Evolutionary conservation across 2,329 filamentous ascomycete genomes (phyloP), one percentile per base, ranked within the genome.

Genomic region (Neurospora sp.): DNA sequence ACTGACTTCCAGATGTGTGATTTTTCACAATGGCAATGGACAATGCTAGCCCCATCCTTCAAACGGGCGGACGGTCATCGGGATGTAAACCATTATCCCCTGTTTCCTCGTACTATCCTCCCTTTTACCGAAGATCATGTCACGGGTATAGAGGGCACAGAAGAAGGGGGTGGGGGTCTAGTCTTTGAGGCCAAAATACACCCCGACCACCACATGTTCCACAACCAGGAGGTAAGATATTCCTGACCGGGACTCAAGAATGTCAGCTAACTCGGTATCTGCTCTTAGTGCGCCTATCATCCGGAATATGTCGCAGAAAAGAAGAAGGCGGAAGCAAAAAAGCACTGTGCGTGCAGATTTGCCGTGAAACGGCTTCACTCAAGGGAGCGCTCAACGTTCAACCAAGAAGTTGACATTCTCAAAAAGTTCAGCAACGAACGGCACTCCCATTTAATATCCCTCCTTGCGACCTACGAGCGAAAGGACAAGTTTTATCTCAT

Each of bases 401-500:
- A 71, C 0, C 40, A 69, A 17, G 74, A 76, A 42, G 72, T 72
- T 36, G 70, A 74, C 1, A 72, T 73, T 33, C 71, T 75, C 3
- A 74, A 72, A 13, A 70, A 68, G 19, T 71, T 75, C 70, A 74
- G 71, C 66, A 68, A 69, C 28, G 40, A 71, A 17, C 58, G 13
- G 0, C 71, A 75, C 33, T 13, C 68, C 0, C 70, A 75, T 46
- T 62, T 76, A 0, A 73, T 75, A 23, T 72, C 72, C 11, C 74
- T 76, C 0, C 70, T 75, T 11, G 70, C 68, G 4, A 74, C 72
- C 0, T 75, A 74, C 58, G 68, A 75, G 10, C 67, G 71, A 8
- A 13, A 9, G 5, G 6, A 38, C 42, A 7, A n/a, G 43, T 75
- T 70, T 28, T 69, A 69, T 19, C 38, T 69, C 19, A 66, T 69